Evolutionary conservation across 345 rosid species (phyloP), one percentile per base, ranked within the genome.

Genomic region (Syzygium grande): DNA sequence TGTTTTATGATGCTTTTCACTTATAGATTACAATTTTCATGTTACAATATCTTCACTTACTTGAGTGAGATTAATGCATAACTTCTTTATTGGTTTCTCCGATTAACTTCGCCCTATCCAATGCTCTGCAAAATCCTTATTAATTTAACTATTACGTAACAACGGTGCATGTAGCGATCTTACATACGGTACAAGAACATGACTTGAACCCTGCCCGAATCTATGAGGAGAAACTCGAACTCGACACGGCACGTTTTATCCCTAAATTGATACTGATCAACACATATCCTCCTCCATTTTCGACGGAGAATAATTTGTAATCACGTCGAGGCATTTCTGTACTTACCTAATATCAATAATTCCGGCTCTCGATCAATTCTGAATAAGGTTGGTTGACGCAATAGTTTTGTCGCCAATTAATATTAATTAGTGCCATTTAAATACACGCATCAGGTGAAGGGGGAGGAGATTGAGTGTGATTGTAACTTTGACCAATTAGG

Each of bases 31-130:
- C 12, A 12, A 7, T n/a, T 27, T 27, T 12, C 13, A 27, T 11
- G 16, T 9, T 27, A 43, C 68, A 27, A 27, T 27, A 5, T 27
- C 34, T 59, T 59, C 2, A 3, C 14, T 12, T 27, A 3, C n/a
- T 59, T 27, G 8, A 27, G 12, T 12, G 16, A 27, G n/a, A 12
- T 59, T 59, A 27, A 59, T 59, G 30, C 0, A 0, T 25, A 2
- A 12, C 68, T 11, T 59, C 15, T 5, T 12, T 29, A 0, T 5
- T 61, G 4, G 0, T 13, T 61, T 61, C 34, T 61, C 2, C 2
- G 3, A n/a, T 12, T 6, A 6, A 61, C 68, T 61, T n/a, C 17
- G 13, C 34, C 6, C 7, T 43, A 43, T 43, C 46, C 46, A 43
- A 43, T 43, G 46, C 46, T 43, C 7, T 43, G 7, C 5, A 61